Evolutionary conservation across 495 filamentous ascomycete species (phyloP).

Genomic region (Trichocladium antarcticum): DNA sequence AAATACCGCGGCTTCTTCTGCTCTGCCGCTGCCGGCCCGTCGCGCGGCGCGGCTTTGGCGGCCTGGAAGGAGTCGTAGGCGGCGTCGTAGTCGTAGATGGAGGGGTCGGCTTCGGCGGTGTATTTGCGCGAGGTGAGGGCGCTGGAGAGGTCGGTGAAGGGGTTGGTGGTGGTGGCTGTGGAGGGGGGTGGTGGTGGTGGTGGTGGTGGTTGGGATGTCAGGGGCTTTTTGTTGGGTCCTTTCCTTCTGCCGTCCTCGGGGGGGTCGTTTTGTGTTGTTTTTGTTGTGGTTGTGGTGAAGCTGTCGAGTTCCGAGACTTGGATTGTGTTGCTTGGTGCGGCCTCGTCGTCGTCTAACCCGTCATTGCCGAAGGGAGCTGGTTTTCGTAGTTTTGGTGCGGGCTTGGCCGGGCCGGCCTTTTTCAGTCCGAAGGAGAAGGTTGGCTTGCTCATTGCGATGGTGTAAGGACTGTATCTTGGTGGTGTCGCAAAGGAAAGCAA

Average conservation of each 20-base stretch:
- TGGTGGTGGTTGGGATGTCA: slow-evolving; percentile 1
- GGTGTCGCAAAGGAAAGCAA: no score
- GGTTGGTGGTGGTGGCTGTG: slow-evolving; percentile 22
- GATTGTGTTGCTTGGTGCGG: slow-evolving; percentile 5
- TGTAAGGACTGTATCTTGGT: no score
- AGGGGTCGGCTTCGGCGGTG: slow-evolving; percentile 47
- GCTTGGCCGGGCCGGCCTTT: slow-evolving; percentile 17
- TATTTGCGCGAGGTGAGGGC: slow-evolving; percentile 44
- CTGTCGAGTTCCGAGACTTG: slow-evolving; percentile 18
- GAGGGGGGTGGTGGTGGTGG: not conserved
- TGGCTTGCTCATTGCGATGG: slow-evolving; percentile 17
- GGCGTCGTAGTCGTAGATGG: slow-evolving; percentile 67
- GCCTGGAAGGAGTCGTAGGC: slow-evolving; percentile 57
- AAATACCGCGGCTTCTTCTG: slow-evolving; percentile 73
- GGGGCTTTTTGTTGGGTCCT: slow-evolving; percentile 32
- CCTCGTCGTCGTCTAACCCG: slow-evolving; percentile 13
- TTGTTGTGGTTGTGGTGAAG: slow-evolving; percentile 2
- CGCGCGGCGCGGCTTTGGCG: slow-evolving; percentile 19
- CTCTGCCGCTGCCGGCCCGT: slow-evolving; percentile 21
- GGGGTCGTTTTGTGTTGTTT: not conserved
- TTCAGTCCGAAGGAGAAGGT: slow-evolving; percentile 35
- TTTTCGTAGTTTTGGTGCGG: slow-evolving; percentile 12
- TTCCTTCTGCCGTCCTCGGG: slow-evolving; percentile 11
- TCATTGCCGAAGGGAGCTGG: slow-evolving; percentile 24
- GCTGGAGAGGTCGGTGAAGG: slow-evolving; percentile 46